Evolutionary conservation across 306 rosid species (phyloP), one percentile per base, ranked within the genome.

Genomic region (Rubus parviflorus): DNA sequence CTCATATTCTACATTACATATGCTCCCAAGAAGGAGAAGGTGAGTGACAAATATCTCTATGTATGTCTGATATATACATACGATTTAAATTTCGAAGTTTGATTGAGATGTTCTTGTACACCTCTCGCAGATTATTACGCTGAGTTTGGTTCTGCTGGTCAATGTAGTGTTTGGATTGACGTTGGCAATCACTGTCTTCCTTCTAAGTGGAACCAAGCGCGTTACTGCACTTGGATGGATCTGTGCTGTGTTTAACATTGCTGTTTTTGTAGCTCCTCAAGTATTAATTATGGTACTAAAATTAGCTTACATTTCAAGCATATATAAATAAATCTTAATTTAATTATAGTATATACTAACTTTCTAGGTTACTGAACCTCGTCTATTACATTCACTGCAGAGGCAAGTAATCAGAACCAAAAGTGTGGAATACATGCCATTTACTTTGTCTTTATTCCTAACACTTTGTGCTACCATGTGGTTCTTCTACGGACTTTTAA

Each of bases 381-480:
- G 19, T 17, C 23, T 19, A 19, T 53, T 53, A 22, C 12, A 8
- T 70, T 41, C 20, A 74, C 45, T 84, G 87, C 91, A 91, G 97
- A 91, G 84, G 73, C 81, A 52, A 81, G 97, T 91, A 20, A 76
- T 91, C 12, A 89, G 70, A 78, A 87, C 92, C 37, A 91, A 43
- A 64, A 91, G 96, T 72, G 93, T 89, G 6, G 90, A 91, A 77
- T 84, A 41, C 85, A 88, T 91, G 93, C 91, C 96, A 41, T 91
- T 89, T 81, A n/a, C 78, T 6, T 67, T 91, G 62, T 91, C 96
- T 38, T 57, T 91, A 25, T 87, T 81, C 69, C 93, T 91, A 1
- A 86, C 88, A 4, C 75, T 91, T 3, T 82, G 89, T 16, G 93
- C 89, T 66, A 81, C 83, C 82, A 76, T 54, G 72, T 91, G 93